Evolutionary conservation across 1,284 basidiomycete species (phyloP).

Genomic region (Ceratobasidium sp.): DNA sequence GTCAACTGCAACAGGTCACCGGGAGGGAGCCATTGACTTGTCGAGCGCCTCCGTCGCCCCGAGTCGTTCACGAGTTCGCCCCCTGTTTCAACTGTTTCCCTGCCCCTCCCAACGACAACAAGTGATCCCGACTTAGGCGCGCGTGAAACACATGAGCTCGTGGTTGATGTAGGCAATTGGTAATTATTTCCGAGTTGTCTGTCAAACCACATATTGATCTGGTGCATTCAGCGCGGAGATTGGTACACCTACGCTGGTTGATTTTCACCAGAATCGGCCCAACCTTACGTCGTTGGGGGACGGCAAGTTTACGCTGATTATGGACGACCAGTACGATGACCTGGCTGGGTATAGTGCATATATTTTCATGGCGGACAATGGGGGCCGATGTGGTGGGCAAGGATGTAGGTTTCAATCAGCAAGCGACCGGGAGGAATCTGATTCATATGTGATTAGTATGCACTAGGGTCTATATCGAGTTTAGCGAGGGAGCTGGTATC

Average conservation of each 20-base stretch:
- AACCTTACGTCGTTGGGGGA: neutral
- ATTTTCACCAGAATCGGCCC: neutral
- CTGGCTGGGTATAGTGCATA: neutral
- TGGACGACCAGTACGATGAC: neutral
- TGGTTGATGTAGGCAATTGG: conserved; percentile 13
- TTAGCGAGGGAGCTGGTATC: too few relatives aligned
- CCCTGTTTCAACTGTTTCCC: neutral
- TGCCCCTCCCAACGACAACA: neutral
- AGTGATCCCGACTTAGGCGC: neutral
- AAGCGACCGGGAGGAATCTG: neutral
- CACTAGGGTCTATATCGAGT: too few relatives aligned
- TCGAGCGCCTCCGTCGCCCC: neutral
- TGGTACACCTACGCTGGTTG: conserved; percentile 2
- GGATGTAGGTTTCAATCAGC: neutral
- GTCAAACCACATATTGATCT: neutral
- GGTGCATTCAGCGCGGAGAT: neutral
- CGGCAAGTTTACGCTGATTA: neutral
- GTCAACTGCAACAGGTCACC: too few relatives aligned
- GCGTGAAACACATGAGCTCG: neutral
- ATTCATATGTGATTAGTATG: too few relatives aligned
- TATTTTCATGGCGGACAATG: conserved; percentile 3
- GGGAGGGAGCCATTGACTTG: neutral
- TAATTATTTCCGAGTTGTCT: neutral
- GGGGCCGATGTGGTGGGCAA: neutral
- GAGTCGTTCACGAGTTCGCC: neutral